Evolutionary conservation across 2,329 filamentous ascomycete species (phyloP).

Genomic region (Penicillium sp.): DNA sequence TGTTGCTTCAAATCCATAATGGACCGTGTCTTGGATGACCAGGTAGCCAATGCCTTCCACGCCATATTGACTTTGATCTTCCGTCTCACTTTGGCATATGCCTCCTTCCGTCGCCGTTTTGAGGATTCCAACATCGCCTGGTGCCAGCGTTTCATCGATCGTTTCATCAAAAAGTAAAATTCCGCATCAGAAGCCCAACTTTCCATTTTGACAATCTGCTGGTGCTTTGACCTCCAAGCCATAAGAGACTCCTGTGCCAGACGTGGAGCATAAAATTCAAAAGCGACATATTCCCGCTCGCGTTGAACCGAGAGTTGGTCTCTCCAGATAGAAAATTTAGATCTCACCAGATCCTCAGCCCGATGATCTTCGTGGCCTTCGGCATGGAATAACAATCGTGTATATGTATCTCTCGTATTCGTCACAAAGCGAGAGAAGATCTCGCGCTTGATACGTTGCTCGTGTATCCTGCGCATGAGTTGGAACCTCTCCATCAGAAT

Average conservation of each 20-base stretch:
- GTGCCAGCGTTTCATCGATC: constrained; percentile 56
- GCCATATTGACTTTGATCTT: constrained; percentile 60
- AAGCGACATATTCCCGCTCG: constrained; percentile 46
- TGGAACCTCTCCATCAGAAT: constrained; percentile 55
- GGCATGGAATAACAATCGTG: constrained; percentile 42
- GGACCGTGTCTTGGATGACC: constrained; percentile 40
- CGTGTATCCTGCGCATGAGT: constrained; percentile 44
- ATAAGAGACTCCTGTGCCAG: constrained; percentile 45
- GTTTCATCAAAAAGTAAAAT: constrained; percentile 60
- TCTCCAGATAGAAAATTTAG: constrained; percentile 44
- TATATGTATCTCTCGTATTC: constrained; percentile 43
- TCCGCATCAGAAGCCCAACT: constrained; percentile 59
- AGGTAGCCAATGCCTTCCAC: constrained; percentile 43
- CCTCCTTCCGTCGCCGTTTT: constrained; percentile 58
- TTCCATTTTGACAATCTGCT: constrained; percentile 53
- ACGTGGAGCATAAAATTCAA: constrained; percentile 49
- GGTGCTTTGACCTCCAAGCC: constrained; percentile 41
- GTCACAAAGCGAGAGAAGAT: constrained; percentile 46
- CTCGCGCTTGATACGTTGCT: constrained; percentile 45
- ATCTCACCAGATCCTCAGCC: constrained; percentile 37
- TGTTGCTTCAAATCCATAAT: constrained; percentile 44
- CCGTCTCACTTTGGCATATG: constrained; percentile 59
- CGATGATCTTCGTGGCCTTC: constrained; percentile 39
- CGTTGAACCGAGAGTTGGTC: constrained; percentile 42
- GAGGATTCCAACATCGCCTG: constrained; percentile 54